Evolutionary conservation across 2,329 filamentous ascomycete species (phyloP).

Genomic region (Thielaviopsis ethacetica): DNA sequence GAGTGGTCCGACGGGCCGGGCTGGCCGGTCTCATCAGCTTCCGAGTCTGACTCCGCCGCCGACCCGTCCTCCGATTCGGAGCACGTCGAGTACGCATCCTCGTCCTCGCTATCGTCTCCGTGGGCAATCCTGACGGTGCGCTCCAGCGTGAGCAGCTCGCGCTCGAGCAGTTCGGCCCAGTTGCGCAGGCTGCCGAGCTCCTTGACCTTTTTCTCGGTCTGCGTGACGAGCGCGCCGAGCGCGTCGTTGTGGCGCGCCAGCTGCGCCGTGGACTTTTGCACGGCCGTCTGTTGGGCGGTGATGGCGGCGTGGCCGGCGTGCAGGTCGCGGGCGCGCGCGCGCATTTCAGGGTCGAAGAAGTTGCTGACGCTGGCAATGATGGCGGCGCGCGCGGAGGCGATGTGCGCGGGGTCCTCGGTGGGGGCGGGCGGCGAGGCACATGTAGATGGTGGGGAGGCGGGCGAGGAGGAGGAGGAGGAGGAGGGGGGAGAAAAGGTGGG

Average conservation of each 20-base stretch:
- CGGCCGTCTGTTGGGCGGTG: conserved; percentile 48
- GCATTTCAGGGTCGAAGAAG: conserved; percentile 51
- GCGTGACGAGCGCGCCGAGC: conserved; percentile 46
- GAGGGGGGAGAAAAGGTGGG: not conserved
- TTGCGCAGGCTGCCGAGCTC: conserved; percentile 73
- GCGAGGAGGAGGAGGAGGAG: not conserved
- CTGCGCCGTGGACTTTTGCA: conserved; percentile 41
- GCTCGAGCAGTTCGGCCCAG: conserved; percentile 69
- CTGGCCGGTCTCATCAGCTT: not conserved
- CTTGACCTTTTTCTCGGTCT: conserved; percentile 49
- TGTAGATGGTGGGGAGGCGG: conserved; percentile 8
- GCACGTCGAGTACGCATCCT: not conserved
- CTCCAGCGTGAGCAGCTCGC: conserved; percentile 46
- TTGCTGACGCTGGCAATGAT: conserved; percentile 50
- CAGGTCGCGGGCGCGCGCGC: conserved; percentile 49
- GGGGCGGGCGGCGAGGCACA: conserved; percentile 24
- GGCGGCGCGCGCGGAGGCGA: conserved; percentile 40
- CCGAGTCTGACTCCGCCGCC: not conserved
- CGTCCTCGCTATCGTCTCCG: conserved; percentile 8
- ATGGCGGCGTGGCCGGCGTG: conserved; percentile 54
- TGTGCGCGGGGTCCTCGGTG: conserved; percentile 29
- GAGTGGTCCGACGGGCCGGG: not conserved
- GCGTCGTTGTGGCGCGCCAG: conserved; percentile 49
- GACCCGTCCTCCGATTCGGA: not conserved
- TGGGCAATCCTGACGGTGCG: conserved; percentile 39